phyloP scores from a whole-genome alignment of 495 filamentous ascomycete genomes.

The Penicillium longicatenatum region DNA sequence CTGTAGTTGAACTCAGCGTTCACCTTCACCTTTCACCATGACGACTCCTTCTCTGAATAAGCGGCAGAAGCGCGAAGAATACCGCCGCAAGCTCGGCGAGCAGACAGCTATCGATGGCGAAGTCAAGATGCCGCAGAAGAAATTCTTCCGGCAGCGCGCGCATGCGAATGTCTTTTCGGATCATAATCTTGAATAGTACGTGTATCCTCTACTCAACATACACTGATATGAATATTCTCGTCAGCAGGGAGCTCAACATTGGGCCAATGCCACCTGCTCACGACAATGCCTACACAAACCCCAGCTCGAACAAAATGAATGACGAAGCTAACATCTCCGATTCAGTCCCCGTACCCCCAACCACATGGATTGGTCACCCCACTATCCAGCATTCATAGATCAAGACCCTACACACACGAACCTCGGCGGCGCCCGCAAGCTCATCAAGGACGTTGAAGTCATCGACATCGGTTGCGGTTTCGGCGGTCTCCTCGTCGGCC shows the following conservation, averaged over 20 bases:
- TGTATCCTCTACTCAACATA: constrained; percentile 9
- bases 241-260: neutral
- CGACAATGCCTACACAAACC: neutral
- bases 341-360: constrained; percentile 75
- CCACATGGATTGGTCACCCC: constrained; percentile 86
- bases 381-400: constrained; percentile 74
- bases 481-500: constrained; percentile 84
- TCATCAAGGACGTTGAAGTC: constrained; percentile 77
- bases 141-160: constrained; percentile 92
- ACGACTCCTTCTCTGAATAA: constrained; percentile 56
- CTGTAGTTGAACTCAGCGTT: neutral
- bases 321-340: constrained; percentile 16
- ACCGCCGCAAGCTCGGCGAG: constrained; percentile 50
- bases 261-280: neutral
- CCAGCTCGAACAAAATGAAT: neutral
- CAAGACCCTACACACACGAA: constrained; percentile 36
- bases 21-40: constrained; percentile 40
- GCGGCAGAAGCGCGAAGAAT: constrained; percentile 73
- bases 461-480: constrained; percentile 98
- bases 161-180: constrained; percentile 98
- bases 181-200: constrained; percentile 83
- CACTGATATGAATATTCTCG: neutral
- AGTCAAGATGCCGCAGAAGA: constrained; percentile 77
- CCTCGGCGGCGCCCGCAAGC: constrained; percentile 37
- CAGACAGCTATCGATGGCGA: constrained; percentile 25